phyloP scores from a whole-genome alignment of 106 monocot species.

The Gastrodia elata region DNA sequence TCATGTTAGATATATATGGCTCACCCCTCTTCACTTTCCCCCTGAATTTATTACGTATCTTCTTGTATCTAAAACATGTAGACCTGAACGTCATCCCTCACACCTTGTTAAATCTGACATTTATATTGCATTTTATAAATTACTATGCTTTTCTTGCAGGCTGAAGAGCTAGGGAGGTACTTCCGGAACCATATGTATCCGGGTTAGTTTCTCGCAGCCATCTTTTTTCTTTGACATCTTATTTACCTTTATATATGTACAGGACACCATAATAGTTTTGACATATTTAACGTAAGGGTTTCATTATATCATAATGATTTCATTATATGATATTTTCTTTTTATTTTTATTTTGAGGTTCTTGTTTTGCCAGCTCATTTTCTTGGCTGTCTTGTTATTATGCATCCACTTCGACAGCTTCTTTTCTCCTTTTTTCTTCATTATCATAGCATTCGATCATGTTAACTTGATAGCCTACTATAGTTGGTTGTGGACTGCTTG shows the following conservation, averaged over 20 bases:
- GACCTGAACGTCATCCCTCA: background rate
- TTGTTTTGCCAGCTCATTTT: background rate
- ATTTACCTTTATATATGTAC: background rate
- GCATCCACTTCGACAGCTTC: background rate
- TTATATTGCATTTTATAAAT: background rate
- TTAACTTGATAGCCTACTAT: background rate
- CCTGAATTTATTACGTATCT: background rate
- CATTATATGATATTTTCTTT: no score
- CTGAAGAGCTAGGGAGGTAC: constrained; percentile 93
- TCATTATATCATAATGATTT: background rate
- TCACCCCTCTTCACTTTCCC: background rate
- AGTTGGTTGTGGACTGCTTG: background rate
- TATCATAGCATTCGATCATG: background rate
- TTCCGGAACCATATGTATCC: constrained; percentile 99
- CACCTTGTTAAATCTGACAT: background rate
- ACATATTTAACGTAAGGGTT: background rate
- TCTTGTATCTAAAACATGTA: background rate
- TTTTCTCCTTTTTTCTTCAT: background rate
- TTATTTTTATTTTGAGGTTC: background rate
- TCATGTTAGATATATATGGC: background rate
- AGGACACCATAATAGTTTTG: background rate
- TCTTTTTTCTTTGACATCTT: constrained; percentile 1
- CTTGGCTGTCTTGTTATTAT: background rate
- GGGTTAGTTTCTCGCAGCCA: constrained; percentile 29
- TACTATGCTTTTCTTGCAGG: constrained; percentile 23